These are phyloP conservation scores for Aspergillus incahuasiensis DNA, from an alignment of 495 filamentous ascomycete genomes.

Conservation along the genomic window DNA sequence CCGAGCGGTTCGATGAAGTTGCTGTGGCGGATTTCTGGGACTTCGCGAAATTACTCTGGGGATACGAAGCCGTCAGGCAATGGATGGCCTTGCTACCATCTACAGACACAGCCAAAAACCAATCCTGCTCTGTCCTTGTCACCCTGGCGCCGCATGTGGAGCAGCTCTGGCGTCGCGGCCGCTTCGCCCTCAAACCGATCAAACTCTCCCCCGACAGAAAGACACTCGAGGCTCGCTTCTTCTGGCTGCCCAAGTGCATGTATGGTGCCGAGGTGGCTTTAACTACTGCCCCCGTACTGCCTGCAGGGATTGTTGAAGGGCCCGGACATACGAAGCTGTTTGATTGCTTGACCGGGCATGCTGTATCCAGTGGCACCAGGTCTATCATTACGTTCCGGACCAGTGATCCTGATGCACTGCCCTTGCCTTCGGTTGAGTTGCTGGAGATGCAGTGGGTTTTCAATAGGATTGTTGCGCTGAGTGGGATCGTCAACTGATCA, in stretches of 20 bases:
- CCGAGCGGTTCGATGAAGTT: too few species aligned
- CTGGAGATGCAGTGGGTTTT: not conserved
- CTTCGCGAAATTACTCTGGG: too few species aligned
- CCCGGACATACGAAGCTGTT: not conserved
- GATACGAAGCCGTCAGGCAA: too few species aligned
- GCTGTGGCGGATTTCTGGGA: too few species aligned
- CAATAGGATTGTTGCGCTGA: too few species aligned
- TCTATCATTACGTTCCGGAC: not conserved
- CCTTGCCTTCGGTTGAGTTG: not conserved
- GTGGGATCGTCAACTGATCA: too few species aligned
- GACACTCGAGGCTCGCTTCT: not conserved
- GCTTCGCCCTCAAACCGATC: not conserved
- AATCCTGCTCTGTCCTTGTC: too few species aligned
- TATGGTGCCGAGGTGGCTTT: not conserved
- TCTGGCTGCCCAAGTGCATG: not conserved
- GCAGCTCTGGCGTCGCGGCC: not conserved
- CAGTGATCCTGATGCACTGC: not conserved
- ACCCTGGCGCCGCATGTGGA: too few species aligned
- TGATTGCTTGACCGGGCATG: not conserved
- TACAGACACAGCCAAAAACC: too few species aligned
- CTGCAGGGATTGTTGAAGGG: not conserved
- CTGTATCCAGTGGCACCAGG: not conserved
- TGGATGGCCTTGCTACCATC: too few species aligned
- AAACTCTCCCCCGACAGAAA: not conserved
- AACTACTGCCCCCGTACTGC: not conserved